These are phyloP conservation scores for Penicillium egyptiacum DNA, from an alignment of 495 filamentous ascomycete genomes.

Conservation along the genomic window DNA sequence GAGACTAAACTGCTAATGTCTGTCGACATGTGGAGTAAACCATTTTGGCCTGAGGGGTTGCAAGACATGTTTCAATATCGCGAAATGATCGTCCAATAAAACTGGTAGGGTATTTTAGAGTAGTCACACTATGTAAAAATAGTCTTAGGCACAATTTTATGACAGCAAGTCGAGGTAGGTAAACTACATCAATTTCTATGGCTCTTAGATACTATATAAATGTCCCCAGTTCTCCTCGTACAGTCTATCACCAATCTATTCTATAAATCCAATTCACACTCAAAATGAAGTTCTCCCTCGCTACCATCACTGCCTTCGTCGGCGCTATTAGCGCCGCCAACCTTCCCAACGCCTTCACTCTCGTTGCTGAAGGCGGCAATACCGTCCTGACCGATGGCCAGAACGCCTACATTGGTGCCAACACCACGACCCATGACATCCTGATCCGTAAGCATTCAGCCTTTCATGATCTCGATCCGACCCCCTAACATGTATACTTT, in stretches of 20 bases:
- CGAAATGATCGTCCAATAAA: conserved; percentile 13
- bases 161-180: not conserved
- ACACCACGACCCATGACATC: conserved; percentile 24
- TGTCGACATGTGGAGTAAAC: not conserved
- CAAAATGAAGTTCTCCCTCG: conserved; percentile 38
- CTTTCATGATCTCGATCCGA: not conserved
- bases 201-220: no score
- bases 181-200: no score
- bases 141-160: conserved; percentile 6
- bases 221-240: not conserved
- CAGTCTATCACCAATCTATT: not conserved
- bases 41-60: conserved; percentile 1
- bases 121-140: conserved; percentile 9
- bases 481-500: conserved; percentile 8
- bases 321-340: conserved; percentile 28
- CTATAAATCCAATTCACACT: not conserved
- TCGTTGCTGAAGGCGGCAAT: conserved; percentile 33
- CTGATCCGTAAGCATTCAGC: conserved; percentile 28
- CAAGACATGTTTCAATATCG: conserved; percentile 23
- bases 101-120: not conserved
- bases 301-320: conserved; percentile 28
- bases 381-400: conserved; percentile 36
- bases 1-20: not conserved
- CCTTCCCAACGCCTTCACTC: conserved; percentile 35
- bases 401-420: conserved; percentile 27